Conservation (phyloP, 164 flowering plant species). For the Stephania japonica region DNA sequence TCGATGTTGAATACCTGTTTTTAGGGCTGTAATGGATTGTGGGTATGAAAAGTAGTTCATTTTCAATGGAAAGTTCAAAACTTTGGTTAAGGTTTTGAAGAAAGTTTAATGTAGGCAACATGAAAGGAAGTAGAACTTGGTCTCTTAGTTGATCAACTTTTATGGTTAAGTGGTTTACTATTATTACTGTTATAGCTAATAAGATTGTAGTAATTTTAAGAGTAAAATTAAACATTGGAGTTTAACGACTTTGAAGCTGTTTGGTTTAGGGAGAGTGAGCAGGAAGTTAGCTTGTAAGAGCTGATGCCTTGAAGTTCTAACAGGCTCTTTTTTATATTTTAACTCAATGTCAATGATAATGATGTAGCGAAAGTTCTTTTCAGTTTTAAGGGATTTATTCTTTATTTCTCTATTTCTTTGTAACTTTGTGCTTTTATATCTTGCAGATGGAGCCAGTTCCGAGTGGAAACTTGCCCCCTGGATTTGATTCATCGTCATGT, state of each 20-base stretch:
- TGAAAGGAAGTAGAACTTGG: too few species aligned
- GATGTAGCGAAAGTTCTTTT: too few species aligned
- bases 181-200: background rate
- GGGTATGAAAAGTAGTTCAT: background rate
- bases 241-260: background rate
- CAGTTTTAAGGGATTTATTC: background rate
- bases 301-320: background rate
- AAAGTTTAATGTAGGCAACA: too few species aligned
- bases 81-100: too few species aligned
- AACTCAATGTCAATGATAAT: background rate
- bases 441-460: conserved; percentile 99
- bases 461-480: conserved; percentile 99
- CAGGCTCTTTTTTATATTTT: background rate
- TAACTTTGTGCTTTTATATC: conserved; percentile 34
- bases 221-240: background rate
- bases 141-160: too few species aligned
- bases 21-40: background rate
- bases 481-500: conserved; percentile 98
- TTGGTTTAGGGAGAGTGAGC: background rate
- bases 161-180: background rate
- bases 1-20: background rate
- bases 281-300: background rate
- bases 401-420: conserved; percentile 12
- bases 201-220: background rate
- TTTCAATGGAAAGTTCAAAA: too few species aligned